Conservation (phyloP, 208 protist genomes). For the Blechomonas ayalai region DNA sequence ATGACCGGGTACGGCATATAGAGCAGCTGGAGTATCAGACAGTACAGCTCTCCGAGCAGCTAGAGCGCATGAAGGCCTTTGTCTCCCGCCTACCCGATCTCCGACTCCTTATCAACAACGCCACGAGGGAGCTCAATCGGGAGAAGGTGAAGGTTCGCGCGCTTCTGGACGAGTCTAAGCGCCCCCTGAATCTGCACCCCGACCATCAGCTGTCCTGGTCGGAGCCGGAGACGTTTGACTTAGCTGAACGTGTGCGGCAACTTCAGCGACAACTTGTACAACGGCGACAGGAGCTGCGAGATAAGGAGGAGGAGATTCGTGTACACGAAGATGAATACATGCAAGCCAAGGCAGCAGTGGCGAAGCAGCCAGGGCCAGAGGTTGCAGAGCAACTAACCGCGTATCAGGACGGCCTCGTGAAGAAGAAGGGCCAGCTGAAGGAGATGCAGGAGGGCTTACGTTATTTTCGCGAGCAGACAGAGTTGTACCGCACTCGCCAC, state of each 20-base stretch:
- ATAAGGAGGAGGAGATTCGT: conserved; percentile 89
- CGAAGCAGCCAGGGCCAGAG: conserved; percentile 93
- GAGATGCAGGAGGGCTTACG: conserved; percentile 66
- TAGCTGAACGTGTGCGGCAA: conserved; percentile 91
- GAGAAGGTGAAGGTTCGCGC: conserved; percentile 86
- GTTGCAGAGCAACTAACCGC: conserved; percentile 93
- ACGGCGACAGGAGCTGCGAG: conserved; percentile 90
- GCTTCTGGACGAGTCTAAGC: conserved; percentile 92
- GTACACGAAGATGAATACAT: conserved; percentile 91
- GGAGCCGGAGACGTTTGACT: conserved; percentile 92
- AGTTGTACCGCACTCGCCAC: conserved; percentile 58
- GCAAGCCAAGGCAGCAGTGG: conserved; percentile 91
- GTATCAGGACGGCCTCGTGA: conserved; percentile 89
- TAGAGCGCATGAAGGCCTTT: conserved; percentile 42
- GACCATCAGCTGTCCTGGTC: conserved; percentile 93
- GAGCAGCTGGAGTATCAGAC: conserved; percentile 59
- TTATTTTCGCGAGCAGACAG: conserved; percentile 82
- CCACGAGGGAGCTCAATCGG: conserved; percentile 41
- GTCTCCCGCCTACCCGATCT: conserved; percentile 48
- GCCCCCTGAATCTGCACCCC: conserved; percentile 95
- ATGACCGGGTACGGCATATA: conserved; percentile 58
- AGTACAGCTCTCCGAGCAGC: conserved; percentile 31
- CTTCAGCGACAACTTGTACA: conserved; percentile 94
- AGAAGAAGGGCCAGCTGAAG: conserved; percentile 92
- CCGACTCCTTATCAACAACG: conserved; percentile 53